Conservation (phyloP, 2,329 filamentous ascomycete genomes). For the Trichophyton equinum region DNA sequence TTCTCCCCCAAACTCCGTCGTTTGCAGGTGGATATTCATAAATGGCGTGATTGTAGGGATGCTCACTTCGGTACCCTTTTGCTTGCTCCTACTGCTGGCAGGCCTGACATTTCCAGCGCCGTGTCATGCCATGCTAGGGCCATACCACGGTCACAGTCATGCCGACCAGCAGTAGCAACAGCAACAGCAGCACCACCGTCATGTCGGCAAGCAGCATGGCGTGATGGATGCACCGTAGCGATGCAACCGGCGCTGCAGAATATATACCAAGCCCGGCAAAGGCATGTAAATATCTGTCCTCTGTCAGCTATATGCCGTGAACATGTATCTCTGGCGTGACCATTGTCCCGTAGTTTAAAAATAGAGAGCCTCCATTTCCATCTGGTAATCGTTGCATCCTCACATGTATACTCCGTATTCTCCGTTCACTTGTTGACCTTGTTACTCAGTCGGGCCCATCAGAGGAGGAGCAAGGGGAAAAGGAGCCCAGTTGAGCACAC, state of each 20-base stretch:
- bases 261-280: no score
- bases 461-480: neutral
- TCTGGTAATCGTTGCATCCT: neutral
- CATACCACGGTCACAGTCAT: neutral
- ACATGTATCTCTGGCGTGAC: neutral
- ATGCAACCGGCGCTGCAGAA: neutral
- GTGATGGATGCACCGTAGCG: neutral
- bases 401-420: neutral
- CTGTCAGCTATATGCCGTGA: neutral
- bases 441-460: neutral
- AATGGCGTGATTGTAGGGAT: conserved; percentile 2
- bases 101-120: neutral
- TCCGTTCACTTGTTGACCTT: neutral
- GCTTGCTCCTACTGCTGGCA: no score
- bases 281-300: neutral
- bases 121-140: neutral
- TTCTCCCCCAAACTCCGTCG: neutral
- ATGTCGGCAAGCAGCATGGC: neutral
- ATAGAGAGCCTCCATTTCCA: neutral
- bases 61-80: neutral
- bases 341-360: neutral
- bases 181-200: neutral
- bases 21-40: neutral
- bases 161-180: neutral
- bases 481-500: neutral